Evolutionary conservation across 441 rosid genomes (phyloP).

Genomic region (Arabidopsis hybrid): DNA sequence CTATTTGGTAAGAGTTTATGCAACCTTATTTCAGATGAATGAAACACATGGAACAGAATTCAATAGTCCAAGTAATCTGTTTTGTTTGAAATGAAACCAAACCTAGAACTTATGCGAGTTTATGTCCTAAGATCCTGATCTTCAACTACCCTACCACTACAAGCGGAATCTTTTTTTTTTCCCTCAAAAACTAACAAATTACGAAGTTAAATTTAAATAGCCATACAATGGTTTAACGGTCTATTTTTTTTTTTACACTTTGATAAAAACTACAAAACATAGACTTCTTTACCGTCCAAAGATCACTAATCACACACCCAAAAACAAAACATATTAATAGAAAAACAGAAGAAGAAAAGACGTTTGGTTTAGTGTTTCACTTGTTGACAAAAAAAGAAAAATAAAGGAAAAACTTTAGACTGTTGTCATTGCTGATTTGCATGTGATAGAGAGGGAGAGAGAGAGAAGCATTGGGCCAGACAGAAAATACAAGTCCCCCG

Average conservation of each 20-base stretch:
- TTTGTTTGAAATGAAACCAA: background rate
- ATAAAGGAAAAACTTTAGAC: conserved; percentile 27
- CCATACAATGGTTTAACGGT: background rate
- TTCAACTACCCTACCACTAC: too few species aligned
- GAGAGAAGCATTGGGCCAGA: conserved; percentile 42
- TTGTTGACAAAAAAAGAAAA: conserved; percentile 28
- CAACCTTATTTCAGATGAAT: too few species aligned
- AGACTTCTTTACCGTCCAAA: background rate
- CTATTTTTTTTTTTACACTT: background rate
- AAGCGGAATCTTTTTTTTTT: too few species aligned
- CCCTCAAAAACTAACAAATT: too few species aligned
- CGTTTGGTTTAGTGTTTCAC: conserved; percentile 24
- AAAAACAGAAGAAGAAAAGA: conserved; percentile 16
- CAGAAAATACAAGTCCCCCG: conserved; percentile 52
- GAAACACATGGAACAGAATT: too few species aligned
- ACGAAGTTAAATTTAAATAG: too few species aligned
- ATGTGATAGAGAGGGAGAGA: conserved; percentile 38
- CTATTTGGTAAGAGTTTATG: too few species aligned
- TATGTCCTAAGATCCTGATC: too few species aligned
- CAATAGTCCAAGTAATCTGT: too few species aligned
- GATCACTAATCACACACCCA: background rate
- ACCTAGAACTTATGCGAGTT: too few species aligned
- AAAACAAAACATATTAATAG: background rate
- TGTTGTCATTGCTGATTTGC: conserved; percentile 47
- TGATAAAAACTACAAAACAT: background rate